Base-by-base conservation (phyloP, 139 green algal genomes). In the Bryopsis sp. region DNA sequence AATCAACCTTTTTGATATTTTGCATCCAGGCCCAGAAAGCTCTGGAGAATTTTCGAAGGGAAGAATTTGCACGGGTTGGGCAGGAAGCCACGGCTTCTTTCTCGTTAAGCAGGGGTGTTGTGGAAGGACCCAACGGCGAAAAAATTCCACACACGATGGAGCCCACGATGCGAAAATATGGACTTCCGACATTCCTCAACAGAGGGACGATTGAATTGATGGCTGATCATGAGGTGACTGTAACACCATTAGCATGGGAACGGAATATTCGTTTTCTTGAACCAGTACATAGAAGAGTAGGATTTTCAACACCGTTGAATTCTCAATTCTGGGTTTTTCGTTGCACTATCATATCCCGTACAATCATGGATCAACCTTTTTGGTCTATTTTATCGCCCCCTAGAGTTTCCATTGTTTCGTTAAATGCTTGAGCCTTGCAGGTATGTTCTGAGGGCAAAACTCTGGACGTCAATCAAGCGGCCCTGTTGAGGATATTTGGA, bases 141-240 rank as follows among this genome's bases (percentile, higher is more conserved):
- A 86, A 87, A 3, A 79, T 98, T 58, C 76, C 79, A 26, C 95
- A 99, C 83, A 97, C 95, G 6, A 66, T 98, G 68, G 95, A 99
- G 81, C 92, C 93, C 2, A 77, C 80, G 34, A 83, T 99, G 67
- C 81, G 95, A 5, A 86, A 91, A 71, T 82, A 95, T 69, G 93
- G 93, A 5, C 76, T 99, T 77, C 94, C 95, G 48, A 95, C 89
- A 1, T 82, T 83, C 63, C 85, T 98, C 2, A 90, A 94, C 78
- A 93, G 92, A 74, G 92, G 92, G 0, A 86, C 96, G 32, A 86
- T 98, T 64, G 86, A 96, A 79, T 76, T 96, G 50, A 64, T 95
- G 35, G 61, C 79, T 15, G 88, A 96, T 74, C 76, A 88, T 66
- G 65, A 68, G 74, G 89, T 95, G 39, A 50, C 59, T 8, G 22